These are phyloP conservation scores for Alternaria tenuissima DNA, from an alignment of 2,329 filamentous ascomycete genomes.

Conservation along the genomic window DNA sequence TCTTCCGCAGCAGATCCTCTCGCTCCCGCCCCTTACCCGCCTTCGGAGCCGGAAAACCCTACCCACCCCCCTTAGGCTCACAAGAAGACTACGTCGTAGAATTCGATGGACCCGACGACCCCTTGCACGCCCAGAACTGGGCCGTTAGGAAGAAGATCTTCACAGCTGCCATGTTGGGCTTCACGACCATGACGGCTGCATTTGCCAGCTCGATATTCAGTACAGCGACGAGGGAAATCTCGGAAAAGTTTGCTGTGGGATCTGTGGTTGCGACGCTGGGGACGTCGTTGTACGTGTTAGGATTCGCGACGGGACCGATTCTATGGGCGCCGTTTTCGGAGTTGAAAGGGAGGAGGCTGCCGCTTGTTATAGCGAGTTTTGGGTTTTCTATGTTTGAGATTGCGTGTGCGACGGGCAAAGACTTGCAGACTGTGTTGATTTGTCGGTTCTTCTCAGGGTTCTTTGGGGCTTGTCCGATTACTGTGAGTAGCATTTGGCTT, in stretches of 20 bases:
- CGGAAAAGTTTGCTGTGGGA: slow-evolving; percentile 55
- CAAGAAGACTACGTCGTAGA: slow-evolving; percentile 76
- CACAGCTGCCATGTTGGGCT: slow-evolving; percentile 74
- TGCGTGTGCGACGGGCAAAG: slow-evolving; percentile 59
- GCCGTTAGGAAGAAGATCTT: slow-evolving; percentile 76
- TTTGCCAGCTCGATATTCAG: slow-evolving; percentile 65
- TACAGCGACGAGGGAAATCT: slow-evolving; percentile 46
- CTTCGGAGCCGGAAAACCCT: slow-evolving; percentile 78
- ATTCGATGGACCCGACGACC: slow-evolving; percentile 84
- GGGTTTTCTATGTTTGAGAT: slow-evolving; percentile 62
- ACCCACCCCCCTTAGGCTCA: slow-evolving; percentile 73
- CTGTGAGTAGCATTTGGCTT: slow-evolving; percentile 49
- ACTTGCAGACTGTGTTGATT: slow-evolving; percentile 62
- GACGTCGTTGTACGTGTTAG: slow-evolving; percentile 59
- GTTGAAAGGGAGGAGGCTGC: slow-evolving; percentile 58
- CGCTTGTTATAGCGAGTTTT: slow-evolving; percentile 58
- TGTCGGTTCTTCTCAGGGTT: slow-evolving; percentile 63
- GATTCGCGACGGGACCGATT: slow-evolving; percentile 58
- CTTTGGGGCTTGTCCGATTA: slow-evolving; percentile 63
- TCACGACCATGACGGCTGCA: slow-evolving; percentile 72
- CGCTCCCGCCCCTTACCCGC: slow-evolving; percentile 66
- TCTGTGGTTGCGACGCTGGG: slow-evolving; percentile 60
- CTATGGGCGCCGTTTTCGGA: slow-evolving; percentile 62
- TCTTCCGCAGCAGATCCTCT: slow-evolving; percentile 58
- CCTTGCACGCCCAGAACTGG: slow-evolving; percentile 90